phyloP scores from a whole-genome alignment of 352 stramenopile genomes.

The Phytophthora citricola region DNA sequence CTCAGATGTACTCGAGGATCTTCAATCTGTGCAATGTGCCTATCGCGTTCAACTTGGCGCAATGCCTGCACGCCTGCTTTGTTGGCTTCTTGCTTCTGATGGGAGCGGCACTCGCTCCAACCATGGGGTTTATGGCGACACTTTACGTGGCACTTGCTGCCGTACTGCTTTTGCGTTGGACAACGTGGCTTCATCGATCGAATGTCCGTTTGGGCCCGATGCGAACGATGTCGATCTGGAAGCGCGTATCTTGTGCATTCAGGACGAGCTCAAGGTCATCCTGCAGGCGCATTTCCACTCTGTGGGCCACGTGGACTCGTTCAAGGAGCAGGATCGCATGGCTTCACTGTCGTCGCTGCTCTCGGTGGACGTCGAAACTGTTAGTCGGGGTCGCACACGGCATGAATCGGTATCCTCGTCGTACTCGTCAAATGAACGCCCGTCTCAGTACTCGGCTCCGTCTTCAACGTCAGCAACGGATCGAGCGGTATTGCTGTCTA shows the following conservation, averaged over 20 bases:
- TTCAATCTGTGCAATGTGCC: slow-evolving; percentile 60
- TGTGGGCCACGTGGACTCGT: slow-evolving; percentile 44
- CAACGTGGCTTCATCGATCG: slow-evolving; percentile 52
- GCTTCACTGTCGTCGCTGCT: slow-evolving; percentile 54
- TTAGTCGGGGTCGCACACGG: slow-evolving; percentile 33
- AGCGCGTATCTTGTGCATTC: slow-evolving; percentile 50
- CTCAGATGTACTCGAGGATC: slow-evolving; percentile 59
- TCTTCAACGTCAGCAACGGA: slow-evolving; percentile 48
- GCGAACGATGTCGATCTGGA: slow-evolving; percentile 55
- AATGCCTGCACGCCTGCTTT: slow-evolving; percentile 50
- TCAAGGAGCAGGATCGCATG: slow-evolving; percentile 53
- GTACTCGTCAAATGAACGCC: slow-evolving; percentile 52
- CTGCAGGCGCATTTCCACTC: slow-evolving; percentile 60
- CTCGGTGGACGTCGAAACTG: slow-evolving; percentile 41
- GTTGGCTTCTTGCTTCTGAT: slow-evolving; percentile 55
- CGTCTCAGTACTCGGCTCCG: slow-evolving; percentile 37
- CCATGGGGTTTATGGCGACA: slow-evolving; percentile 27
- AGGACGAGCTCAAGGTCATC: slow-evolving; percentile 65
- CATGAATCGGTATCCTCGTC: slow-evolving; percentile 52
- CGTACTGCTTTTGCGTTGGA: slow-evolving; percentile 57
- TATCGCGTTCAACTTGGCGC: slow-evolving; percentile 53
- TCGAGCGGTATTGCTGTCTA: slow-evolving; percentile 44
- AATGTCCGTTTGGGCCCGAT: slow-evolving; percentile 52
- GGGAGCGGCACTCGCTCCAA: slow-evolving; percentile 22
- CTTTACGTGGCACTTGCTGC: slow-evolving; percentile 49